Evolutionary conservation across 169 alveolate species (phyloP).

Genomic region (Cryptosporidium tyzzeri): DNA sequence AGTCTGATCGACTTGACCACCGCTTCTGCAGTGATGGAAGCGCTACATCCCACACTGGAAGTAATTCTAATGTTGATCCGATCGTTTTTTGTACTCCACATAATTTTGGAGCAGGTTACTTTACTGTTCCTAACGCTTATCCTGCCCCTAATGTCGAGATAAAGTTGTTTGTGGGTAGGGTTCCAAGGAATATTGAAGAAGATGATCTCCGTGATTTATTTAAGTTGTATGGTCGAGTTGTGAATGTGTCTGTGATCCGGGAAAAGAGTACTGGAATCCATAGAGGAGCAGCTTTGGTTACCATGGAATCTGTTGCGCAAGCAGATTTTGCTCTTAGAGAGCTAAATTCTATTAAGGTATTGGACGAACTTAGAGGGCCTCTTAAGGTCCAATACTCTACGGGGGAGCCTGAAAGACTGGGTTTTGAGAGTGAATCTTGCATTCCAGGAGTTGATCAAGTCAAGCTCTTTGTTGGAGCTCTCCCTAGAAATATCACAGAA

Average conservation of each 20-base stretch:
- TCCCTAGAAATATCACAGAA: conserved; percentile 87
- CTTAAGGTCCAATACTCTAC: conserved; percentile 90
- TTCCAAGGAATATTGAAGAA: conserved; percentile 88
- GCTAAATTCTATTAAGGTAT: conserved; percentile 82
- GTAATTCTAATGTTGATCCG: background rate
- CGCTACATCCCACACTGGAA: background rate
- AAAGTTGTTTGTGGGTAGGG: conserved; percentile 90
- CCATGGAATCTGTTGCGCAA: conserved; percentile 89
- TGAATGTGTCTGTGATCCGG: conserved; percentile 86
- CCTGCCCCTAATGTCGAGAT: conserved; percentile 93
- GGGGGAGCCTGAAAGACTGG: conserved; percentile 89
- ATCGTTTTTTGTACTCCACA: background rate
- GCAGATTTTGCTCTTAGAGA: conserved; percentile 92
- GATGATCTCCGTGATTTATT: conserved; percentile 85
- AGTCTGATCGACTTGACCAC: background rate
- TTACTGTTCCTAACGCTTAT: conserved; percentile 43
- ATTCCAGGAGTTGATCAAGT: conserved; percentile 89
- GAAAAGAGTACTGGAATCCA: conserved; percentile 89
- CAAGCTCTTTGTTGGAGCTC: conserved; percentile 90
- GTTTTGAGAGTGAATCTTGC: conserved; percentile 85
- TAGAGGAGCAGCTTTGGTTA: conserved; percentile 85
- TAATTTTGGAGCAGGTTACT: conserved; percentile 3
- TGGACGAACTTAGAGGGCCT: conserved; percentile 88
- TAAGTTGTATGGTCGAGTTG: conserved; percentile 89
- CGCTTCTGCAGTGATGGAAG: background rate